Percentiles rank a stretch among this genome's conserved stretches.
These are phyloP conservation scores for Saccharata proteae DNA, from an alignment of 2,329 filamentous ascomycete genomes.

Conservation along the genomic window DNA sequence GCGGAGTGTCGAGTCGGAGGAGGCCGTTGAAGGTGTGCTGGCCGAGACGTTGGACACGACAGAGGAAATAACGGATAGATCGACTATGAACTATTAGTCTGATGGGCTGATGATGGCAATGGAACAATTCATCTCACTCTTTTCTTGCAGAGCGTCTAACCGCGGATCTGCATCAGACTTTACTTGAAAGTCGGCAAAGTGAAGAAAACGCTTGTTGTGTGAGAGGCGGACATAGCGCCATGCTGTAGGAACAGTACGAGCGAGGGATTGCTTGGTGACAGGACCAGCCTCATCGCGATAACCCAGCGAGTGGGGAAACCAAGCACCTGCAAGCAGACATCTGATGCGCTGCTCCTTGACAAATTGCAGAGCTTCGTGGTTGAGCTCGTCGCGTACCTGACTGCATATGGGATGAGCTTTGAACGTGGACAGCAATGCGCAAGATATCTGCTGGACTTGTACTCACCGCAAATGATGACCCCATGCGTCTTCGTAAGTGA, in stretches of 20 bases:
- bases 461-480: constrained; percentile 73
- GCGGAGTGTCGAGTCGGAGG: constrained; percentile 37
- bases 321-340: constrained; percentile 76
- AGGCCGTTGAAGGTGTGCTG: constrained; percentile 37
- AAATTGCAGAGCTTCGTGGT: constrained; percentile 85
- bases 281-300: constrained; percentile 36
- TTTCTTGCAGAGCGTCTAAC: constrained; percentile 63
- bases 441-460: too few relatives aligned
- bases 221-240: constrained; percentile 84
- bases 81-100: constrained; percentile 39
- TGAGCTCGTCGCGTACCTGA: constrained; percentile 83
- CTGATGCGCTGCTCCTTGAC: constrained; percentile 93
- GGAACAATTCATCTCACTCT: constrained; percentile 50
- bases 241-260: constrained; percentile 35
- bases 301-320: constrained; percentile 56
- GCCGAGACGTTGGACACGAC: constrained; percentile 87
- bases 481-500: constrained; percentile 92
- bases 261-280: constrained; percentile 29
- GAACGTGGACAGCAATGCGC: not conserved
- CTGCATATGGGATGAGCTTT: constrained; percentile 19
- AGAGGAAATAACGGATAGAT: constrained; percentile 76
- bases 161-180: constrained; percentile 54
- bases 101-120: constrained; percentile 3
- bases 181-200: constrained; percentile 73
- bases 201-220: constrained; percentile 79